Conservation (phyloP, 441 rosid genomes). For the Erodium moschatum region DNA sequence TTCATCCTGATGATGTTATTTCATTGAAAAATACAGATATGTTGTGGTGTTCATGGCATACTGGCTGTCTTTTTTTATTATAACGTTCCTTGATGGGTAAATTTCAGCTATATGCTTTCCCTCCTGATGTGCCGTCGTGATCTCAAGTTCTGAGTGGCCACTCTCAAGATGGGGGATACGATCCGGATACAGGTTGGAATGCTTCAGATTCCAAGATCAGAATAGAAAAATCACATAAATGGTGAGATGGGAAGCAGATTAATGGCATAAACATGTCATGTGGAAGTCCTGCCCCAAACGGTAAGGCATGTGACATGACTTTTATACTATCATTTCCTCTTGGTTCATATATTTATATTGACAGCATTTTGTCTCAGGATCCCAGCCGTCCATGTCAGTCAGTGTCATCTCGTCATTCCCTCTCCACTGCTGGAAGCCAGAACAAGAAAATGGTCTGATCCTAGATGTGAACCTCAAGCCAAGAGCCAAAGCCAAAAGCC, state of each 20-base stretch:
- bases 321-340: conserved; percentile 9
- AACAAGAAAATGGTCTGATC: neutral
- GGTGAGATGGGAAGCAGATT: conserved; percentile 6
- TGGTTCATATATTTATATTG: neutral
- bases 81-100: neutral
- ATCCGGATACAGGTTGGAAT: neutral
- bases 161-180: conserved; percentile 2
- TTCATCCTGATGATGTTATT: no score
- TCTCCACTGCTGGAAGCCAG: neutral
- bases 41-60: neutral
- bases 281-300: conserved; percentile 12
- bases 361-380: conserved; percentile 8
- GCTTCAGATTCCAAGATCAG: conserved; percentile 9
- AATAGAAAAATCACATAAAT: conserved; percentile 6
- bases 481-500: neutral
- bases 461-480: neutral
- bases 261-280: conserved; percentile 4
- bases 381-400: conserved; percentile 17
- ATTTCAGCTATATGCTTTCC: neutral
- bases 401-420: conserved; percentile 14
- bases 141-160: neutral
- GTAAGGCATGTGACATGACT: conserved; percentile 11
- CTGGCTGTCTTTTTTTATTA: neutral
- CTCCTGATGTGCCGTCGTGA: neutral
- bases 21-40: no score